phyloP scores from a whole-genome alignment of 2,329 filamentous ascomycete species.

The Ceratocystis huliohia region DNA sequence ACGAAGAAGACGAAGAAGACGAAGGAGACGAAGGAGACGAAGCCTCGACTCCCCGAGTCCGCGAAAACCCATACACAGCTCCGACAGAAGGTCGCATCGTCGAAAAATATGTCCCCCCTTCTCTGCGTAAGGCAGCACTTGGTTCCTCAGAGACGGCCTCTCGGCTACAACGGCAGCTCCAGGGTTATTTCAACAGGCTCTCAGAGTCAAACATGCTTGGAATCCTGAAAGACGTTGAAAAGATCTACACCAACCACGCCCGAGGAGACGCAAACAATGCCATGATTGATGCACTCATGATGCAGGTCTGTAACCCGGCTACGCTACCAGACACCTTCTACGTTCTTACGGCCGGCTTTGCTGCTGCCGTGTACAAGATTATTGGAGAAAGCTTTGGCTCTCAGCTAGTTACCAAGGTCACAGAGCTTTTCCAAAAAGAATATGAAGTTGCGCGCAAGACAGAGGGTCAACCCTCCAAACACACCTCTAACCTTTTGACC shows the following conservation, averaged over 20 bases:
- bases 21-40: conserved; percentile 30
- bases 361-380: conserved; percentile 75
- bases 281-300: conserved; percentile 63
- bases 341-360: conserved; percentile 79
- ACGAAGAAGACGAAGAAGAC: conserved; percentile 28
- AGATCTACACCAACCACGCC: conserved; percentile 69
- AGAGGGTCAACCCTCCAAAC: conserved; percentile 24
- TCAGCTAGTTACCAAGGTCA: conserved; percentile 65
- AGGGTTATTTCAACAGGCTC: conserved; percentile 82
- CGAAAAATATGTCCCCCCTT: conserved; percentile 81
- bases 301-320: conserved; percentile 67
- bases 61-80: conserved; percentile 83
- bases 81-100: conserved; percentile 40
- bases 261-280: conserved; percentile 79
- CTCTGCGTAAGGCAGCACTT: conserved; percentile 51
- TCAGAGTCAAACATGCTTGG: conserved; percentile 82
- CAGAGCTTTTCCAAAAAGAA: conserved; percentile 58
- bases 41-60: conserved; percentile 27
- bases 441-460: conserved; percentile 36
- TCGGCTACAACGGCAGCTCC: conserved; percentile 64
- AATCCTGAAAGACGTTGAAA: conserved; percentile 70
- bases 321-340: conserved; percentile 77
- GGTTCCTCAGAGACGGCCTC: conserved; percentile 50
- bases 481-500: conserved; percentile 61
- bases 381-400: conserved; percentile 83